Evolutionary conservation across 2,329 filamentous ascomycete species (phyloP), one percentile per base, ranked within the genome.

Genomic region (Epichloe sp.): DNA sequence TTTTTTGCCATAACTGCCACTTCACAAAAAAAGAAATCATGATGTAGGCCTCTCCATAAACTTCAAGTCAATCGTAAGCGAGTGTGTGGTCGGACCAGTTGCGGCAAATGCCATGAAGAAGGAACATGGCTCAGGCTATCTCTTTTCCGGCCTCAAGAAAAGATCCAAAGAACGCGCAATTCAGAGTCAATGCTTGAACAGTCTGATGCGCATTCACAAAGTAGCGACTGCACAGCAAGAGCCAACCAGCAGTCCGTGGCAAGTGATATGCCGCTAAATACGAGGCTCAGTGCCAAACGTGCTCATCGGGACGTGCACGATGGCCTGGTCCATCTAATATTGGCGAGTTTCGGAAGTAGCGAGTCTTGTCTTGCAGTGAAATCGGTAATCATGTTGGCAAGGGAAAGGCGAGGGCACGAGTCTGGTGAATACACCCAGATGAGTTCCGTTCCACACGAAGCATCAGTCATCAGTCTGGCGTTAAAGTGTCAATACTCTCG

Each of bases 1-100:
- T 83, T 71, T 95, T 82, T 74, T 93, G 80, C 89, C 89, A 95
- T 60, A 93, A 71, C 58, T 78, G 72, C 89, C 88, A 95, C 47
- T 70, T 74, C 42, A 72, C 61, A 67, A 86, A 88, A 66, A 88
- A 87, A 40, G 61, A 64, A 48, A 57, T 60, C 61, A 66, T 68
- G 47, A 57, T 50, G 54, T 42, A 44, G 23, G 37, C 42, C 10
- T 34, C 41, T 34, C 42, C 46, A 45, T 48, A 31, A 17, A 44
- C 44, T 7, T 35, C 17, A 52, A 50, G 15, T 42, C 41, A 52
- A 52, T 12, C 36, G 26, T 34, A 26, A 36, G 38, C 38, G 34
- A 47, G 35, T 38, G 34, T 38, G n/a, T 12, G 38, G 31, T 40
- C 38, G 41, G 36, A 47, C 19, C 36, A 4, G 36, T 44, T 44